These are phyloP conservation scores for Aspergillus terreus DNA, from an alignment of 2,329 filamentous ascomycete species.

Conservation along the genomic window DNA sequence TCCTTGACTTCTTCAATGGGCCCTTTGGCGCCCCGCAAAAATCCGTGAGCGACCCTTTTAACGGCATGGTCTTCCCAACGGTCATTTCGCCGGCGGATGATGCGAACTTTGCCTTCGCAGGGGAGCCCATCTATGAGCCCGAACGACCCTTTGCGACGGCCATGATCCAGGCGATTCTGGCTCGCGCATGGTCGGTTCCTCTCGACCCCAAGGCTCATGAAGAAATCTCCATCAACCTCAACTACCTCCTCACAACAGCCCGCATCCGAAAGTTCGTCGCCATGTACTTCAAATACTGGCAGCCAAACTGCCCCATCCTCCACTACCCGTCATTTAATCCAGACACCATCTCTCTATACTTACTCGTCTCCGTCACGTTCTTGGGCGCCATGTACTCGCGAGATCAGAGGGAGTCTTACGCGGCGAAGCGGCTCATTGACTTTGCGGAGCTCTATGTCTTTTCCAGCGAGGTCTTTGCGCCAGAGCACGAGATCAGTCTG, in stretches of 20 bases:
- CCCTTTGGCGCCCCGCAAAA: slow-evolving; percentile 30
- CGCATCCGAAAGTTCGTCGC: slow-evolving; percentile 40
- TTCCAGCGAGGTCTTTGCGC: slow-evolving; percentile 40
- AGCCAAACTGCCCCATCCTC: slow-evolving; percentile 43
- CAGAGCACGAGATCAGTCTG: slow-evolving; percentile 37
- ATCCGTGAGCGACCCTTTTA: slow-evolving; percentile 18
- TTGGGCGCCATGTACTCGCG: slow-evolving; percentile 46
- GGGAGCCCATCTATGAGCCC: slow-evolving; percentile 28
- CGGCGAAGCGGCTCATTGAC: slow-evolving; percentile 40
- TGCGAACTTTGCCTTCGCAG: slow-evolving; percentile 15
- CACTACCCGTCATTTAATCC: slow-evolving; percentile 42
- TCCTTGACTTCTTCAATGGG: slow-evolving; percentile 36
- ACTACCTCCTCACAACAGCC: slow-evolving; percentile 38
- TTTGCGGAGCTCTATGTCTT: slow-evolving; percentile 44
- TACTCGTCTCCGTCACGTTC: slow-evolving; percentile 40
- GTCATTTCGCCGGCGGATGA: slow-evolving; percentile 17
- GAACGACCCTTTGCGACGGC: slow-evolving; percentile 37
- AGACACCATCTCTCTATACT: slow-evolving; percentile 31
- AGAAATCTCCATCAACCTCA: slow-evolving; percentile 37
- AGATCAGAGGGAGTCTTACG: slow-evolving; percentile 34
- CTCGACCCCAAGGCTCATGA: slow-evolving; percentile 37
- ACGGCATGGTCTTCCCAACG: slow-evolving; percentile 17
- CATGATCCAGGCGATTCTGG: slow-evolving; percentile 38
- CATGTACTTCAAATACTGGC: slow-evolving; percentile 45
- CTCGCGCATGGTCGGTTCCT: slow-evolving; percentile 36